Percentiles rank a stretch among this genome's conserved stretches.
phyloP scores from a whole-genome alignment of 441 rosid species.

The Macaranga tanarius region DNA sequence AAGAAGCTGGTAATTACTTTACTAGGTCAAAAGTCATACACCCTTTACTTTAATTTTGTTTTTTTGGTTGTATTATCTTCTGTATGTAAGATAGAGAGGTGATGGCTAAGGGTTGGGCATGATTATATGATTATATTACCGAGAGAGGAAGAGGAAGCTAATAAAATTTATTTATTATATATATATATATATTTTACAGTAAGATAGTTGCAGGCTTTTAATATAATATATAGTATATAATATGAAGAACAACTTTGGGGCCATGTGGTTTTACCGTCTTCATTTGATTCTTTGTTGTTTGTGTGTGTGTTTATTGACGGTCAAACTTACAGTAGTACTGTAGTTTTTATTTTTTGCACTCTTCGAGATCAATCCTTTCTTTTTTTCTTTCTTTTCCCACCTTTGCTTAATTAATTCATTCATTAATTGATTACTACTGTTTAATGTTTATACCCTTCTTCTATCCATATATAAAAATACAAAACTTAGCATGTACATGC shows the following conservation, averaged over 20 bases:
- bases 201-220: slow-evolving; percentile 26
- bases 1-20: not conserved
- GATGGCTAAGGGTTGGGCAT: slow-evolving; percentile 22
- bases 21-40: slow-evolving; percentile 33
- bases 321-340: slow-evolving; percentile 39
- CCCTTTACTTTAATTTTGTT: slow-evolving; percentile 8
- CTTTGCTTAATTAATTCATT: too few species aligned
- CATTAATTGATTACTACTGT: too few species aligned
- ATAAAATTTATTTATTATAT: too few species aligned
- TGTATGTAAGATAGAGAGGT: slow-evolving; percentile 21
- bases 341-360: slow-evolving; percentile 22
- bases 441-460: too few species aligned
- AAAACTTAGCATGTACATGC: too few species aligned
- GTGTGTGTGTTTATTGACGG: slow-evolving; percentile 35
- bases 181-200: slow-evolving; percentile 26
- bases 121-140: slow-evolving; percentile 45
- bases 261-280: slow-evolving; percentile 45
- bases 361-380: slow-evolving; percentile 34
- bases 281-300: slow-evolving; percentile 34
- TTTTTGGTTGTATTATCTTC: not conserved
- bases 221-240: slow-evolving; percentile 1
- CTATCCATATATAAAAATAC: too few species aligned
- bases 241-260: slow-evolving; percentile 20
- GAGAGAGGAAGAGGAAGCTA: slow-evolving; percentile 19
- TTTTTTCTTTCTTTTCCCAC: slow-evolving; percentile 13